Evolutionary conservation across 352 stramenopile species (phyloP).

Genomic region (Achlya hypogyna): DNA sequence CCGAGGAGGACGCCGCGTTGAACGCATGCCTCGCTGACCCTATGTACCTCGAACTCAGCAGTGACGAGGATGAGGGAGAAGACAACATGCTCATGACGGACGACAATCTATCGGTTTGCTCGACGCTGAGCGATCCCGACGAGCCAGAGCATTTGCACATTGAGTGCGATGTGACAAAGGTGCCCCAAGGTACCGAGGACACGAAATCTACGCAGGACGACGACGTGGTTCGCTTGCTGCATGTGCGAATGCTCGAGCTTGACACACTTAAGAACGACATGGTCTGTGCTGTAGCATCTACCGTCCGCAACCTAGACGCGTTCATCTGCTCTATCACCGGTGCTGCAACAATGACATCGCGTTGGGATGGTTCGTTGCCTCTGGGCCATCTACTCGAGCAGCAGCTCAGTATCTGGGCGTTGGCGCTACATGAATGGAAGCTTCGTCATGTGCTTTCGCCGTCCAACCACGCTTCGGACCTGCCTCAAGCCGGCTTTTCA

Average conservation of each 20-base stretch:
- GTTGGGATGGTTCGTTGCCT: background rate
- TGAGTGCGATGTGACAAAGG: no score
- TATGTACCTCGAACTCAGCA: background rate
- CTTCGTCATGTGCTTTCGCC: no score
- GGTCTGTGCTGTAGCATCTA: background rate
- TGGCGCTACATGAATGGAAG: background rate
- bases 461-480: background rate
- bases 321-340: background rate
- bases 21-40: background rate
- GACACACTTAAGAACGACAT: background rate
- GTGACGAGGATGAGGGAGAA: background rate
- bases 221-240: background rate
- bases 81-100: background rate
- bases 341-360: background rate
- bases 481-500: background rate
- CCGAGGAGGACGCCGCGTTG: background rate
- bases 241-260: background rate
- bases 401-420: background rate
- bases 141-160: slow-evolving; percentile 8
- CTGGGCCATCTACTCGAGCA: background rate
- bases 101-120: background rate
- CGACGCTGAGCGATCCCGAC: background rate
- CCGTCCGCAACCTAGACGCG: background rate
- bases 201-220: background rate
- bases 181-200: no score